These are phyloP conservation scores for Phycomyces blakesleeanus DNA, from an alignment of 192 early-diverging fungal species.

Conservation along the genomic window DNA sequence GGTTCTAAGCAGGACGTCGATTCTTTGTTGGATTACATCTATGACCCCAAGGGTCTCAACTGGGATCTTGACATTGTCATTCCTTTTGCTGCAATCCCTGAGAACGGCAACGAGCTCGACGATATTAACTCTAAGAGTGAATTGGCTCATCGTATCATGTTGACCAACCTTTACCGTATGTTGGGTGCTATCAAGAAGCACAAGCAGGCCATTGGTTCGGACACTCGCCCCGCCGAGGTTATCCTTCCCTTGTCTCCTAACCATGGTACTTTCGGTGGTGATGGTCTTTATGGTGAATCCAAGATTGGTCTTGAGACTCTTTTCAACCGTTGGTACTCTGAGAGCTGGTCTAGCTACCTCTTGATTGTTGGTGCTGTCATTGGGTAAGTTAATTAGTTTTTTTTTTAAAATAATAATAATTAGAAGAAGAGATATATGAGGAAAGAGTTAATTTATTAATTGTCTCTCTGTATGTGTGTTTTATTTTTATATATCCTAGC, in stretches of 20 bases:
- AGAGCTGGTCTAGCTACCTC: slow-evolving; percentile 84
- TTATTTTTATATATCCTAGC: slow-evolving; percentile 23
- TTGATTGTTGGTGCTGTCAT: slow-evolving; percentile 89
- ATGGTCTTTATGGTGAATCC: slow-evolving; percentile 92
- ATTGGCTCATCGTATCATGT: slow-evolving; percentile 89
- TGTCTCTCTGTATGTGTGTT: no score
- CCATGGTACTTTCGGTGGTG: slow-evolving; percentile 90
- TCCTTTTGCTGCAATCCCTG: slow-evolving; percentile 93
- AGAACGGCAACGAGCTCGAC: slow-evolving; percentile 82
- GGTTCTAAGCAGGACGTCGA: slow-evolving; percentile 82
- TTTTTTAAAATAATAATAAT: no score
- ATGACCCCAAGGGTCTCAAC: slow-evolving; percentile 73
- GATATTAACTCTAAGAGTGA: slow-evolving; percentile 84
- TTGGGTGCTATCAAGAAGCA: slow-evolving; percentile 81
- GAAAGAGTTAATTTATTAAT: no score
- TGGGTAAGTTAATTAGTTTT: slow-evolving; percentile 57
- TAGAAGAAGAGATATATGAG: no score
- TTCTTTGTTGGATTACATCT: slow-evolving; percentile 85
- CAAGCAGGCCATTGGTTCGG: slow-evolving; percentile 70
- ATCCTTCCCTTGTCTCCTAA: slow-evolving; percentile 93
- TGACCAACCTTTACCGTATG: slow-evolving; percentile 87
- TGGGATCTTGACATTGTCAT: slow-evolving; percentile 95
- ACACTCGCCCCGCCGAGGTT: slow-evolving; percentile 84
- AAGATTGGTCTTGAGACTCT: slow-evolving; percentile 93
- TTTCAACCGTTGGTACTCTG: slow-evolving; percentile 87